A percentile compares a stretch with the other conserved stretches of the same genome.
phyloP scores from a whole-genome alignment of 768 basidiomycete species.

The Suillus subluteus region DNA sequence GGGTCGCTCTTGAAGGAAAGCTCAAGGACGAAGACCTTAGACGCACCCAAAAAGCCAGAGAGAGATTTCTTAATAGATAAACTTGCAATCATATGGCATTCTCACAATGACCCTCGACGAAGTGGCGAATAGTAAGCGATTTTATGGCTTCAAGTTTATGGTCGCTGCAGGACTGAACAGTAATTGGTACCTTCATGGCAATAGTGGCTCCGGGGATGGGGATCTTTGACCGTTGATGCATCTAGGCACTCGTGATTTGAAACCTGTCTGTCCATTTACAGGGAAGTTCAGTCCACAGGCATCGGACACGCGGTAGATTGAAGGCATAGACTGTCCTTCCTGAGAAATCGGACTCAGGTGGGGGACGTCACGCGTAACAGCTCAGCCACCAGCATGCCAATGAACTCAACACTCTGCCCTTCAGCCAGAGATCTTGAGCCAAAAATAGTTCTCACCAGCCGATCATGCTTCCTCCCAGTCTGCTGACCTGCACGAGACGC shows the following conservation, averaged over 20 bases:
- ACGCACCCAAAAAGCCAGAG: constrained; percentile 60
- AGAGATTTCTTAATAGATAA: constrained; percentile 44
- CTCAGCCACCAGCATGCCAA: not conserved
- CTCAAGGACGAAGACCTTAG: constrained; percentile 66
- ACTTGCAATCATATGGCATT: not conserved
- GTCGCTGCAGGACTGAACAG: not conserved
- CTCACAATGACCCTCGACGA: not conserved
- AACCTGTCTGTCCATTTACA: not conserved
- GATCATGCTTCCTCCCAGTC: constrained; percentile 10
- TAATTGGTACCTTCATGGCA: not conserved
- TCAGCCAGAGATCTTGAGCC: constrained; percentile 1
- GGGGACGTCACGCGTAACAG: not conserved
- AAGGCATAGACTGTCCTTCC: constrained; percentile 1
- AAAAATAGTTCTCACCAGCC: constrained; percentile 9
- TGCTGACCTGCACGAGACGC: constrained; percentile 8
- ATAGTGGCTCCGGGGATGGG: not conserved
- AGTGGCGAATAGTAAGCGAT: not conserved
- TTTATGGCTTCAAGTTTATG: not conserved
- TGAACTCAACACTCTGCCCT: not conserved
- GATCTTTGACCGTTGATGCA: not conserved
- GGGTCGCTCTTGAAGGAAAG: constrained; percentile 60
- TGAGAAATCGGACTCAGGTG: constrained; percentile 1
- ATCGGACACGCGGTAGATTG: not conserved
- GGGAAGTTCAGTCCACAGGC: not conserved
- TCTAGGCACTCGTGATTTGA: not conserved